phyloP scores from a whole-genome alignment of 2,329 filamentous ascomycete species.

The Escovopsis sp. region DNA sequence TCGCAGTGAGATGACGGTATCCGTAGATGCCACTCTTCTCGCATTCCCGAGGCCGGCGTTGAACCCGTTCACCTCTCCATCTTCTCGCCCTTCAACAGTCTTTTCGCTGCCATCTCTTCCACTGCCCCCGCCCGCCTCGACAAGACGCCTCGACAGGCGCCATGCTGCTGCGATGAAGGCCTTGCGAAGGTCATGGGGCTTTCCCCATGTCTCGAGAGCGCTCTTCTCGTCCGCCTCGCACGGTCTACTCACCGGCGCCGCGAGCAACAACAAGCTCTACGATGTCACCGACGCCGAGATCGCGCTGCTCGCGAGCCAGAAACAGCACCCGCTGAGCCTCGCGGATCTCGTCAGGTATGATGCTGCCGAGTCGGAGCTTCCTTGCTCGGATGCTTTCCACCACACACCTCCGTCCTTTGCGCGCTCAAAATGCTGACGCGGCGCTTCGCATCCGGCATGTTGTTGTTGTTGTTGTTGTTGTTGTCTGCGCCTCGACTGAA shows the following conservation, averaged over 20 bases:
- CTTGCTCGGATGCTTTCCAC: not conserved
- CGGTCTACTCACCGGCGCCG: constrained; percentile 8
- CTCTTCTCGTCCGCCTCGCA: not conserved
- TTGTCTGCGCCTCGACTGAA: constrained; percentile 12
- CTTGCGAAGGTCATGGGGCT: constrained; percentile 5
- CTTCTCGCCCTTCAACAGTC: not conserved
- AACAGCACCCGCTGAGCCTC: constrained; percentile 69
- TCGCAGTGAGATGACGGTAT: not conserved
- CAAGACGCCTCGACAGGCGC: not conserved
- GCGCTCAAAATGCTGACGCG: not conserved
- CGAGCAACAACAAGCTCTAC: constrained; percentile 3
- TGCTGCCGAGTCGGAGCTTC: not conserved
- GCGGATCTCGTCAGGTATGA: constrained; percentile 74
- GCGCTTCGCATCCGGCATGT: not conserved
- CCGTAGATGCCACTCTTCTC: not conserved
- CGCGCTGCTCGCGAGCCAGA: constrained; percentile 58
- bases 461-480: not conserved
- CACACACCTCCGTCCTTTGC: not conserved
- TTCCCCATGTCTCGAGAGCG: constrained; percentile 3
- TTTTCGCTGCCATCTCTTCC: too few relatives aligned
- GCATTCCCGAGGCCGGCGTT: not conserved
- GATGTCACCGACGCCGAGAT: constrained; percentile 59
- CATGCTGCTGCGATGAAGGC: constrained; percentile 12
- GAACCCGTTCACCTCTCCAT: not conserved
- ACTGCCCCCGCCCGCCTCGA: too few relatives aligned